These are phyloP conservation scores for Macrolepiota dolichaula DNA, from an alignment of 768 basidiomycete genomes.

Conservation along the genomic window DNA sequence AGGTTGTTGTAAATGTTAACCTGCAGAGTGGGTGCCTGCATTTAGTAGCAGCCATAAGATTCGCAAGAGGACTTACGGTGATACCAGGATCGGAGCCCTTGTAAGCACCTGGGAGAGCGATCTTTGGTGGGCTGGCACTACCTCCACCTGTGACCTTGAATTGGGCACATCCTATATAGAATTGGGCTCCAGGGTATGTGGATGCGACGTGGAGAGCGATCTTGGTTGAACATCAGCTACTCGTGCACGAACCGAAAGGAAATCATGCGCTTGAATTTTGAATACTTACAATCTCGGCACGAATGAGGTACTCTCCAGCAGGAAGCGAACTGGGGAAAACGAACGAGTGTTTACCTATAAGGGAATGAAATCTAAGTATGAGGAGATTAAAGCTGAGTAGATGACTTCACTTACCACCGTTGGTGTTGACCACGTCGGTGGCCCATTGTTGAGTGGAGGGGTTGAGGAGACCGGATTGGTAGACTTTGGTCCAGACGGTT, in stretches of 20 bases:
- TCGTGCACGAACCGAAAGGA: not conserved
- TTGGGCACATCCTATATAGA: conserved; percentile 47
- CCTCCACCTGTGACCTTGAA: conserved; percentile 42
- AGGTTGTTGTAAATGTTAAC: conserved; percentile 57
- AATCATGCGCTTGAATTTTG: not conserved
- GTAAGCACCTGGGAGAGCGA: conserved; percentile 48
- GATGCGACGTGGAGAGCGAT: conserved; percentile 35
- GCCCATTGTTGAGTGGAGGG: conserved; percentile 39
- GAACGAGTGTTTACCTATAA: conserved; percentile 40
- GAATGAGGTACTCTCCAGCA: conserved; percentile 48
- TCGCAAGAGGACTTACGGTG: conserved; percentile 22
- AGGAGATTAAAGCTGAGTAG: not conserved
- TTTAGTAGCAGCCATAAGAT: too few species aligned
- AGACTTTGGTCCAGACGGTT: conserved; percentile 53
- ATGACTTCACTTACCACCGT: conserved; percentile 25
- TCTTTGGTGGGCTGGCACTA: conserved; percentile 41
- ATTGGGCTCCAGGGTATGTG: conserved; percentile 44
- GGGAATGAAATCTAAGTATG: not conserved
- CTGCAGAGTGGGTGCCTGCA: not conserved
- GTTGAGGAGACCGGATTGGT: conserved; percentile 5
- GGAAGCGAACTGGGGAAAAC: conserved; percentile 41
- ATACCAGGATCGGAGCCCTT: conserved; percentile 44
- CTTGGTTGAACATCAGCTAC: conserved; percentile 9
- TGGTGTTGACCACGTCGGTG: conserved; percentile 47
- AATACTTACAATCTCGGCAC: conserved; percentile 42